Evolutionary conservation across 202 grass and related monocot genomes (phyloP).

Genomic region (Thinopyrum obtusiflorum): DNA sequence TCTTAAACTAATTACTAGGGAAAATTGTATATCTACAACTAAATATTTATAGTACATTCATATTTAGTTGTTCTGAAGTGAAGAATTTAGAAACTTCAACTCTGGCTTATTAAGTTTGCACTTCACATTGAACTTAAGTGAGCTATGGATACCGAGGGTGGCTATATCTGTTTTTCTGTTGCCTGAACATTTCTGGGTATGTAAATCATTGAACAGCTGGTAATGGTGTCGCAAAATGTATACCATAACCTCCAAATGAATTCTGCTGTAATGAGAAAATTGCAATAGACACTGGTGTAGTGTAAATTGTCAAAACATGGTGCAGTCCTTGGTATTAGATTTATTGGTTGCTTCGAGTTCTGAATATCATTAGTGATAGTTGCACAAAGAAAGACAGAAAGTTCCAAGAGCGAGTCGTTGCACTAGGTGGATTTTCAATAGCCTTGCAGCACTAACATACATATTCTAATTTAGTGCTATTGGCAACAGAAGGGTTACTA

Average conservation of each 20-base stretch:
- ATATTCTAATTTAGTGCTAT: too few species aligned
- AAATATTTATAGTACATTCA: background rate
- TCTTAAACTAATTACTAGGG: background rate
- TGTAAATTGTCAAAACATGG: background rate
- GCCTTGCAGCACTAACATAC: too few species aligned
- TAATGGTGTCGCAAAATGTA: background rate
- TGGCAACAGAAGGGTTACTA: too few species aligned
- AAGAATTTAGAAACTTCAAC: background rate
- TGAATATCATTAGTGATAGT: too few species aligned
- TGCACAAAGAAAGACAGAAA: too few species aligned
- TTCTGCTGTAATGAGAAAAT: background rate
- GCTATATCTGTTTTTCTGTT: background rate
- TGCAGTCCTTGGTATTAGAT: background rate
- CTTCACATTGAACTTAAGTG: background rate
- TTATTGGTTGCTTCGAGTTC: background rate
- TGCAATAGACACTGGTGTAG: background rate
- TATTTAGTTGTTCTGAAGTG: background rate
- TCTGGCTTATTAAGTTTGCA: background rate
- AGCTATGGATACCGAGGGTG: background rate
- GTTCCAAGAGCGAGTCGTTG: background rate
- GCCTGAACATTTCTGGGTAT: background rate
- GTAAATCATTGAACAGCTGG: background rate
- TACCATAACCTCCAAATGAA: background rate
- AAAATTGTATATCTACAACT: background rate
- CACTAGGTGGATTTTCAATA: too few species aligned